Conservation (phyloP, 306 rosid genomes). For the Calophaca sinica region DNA sequence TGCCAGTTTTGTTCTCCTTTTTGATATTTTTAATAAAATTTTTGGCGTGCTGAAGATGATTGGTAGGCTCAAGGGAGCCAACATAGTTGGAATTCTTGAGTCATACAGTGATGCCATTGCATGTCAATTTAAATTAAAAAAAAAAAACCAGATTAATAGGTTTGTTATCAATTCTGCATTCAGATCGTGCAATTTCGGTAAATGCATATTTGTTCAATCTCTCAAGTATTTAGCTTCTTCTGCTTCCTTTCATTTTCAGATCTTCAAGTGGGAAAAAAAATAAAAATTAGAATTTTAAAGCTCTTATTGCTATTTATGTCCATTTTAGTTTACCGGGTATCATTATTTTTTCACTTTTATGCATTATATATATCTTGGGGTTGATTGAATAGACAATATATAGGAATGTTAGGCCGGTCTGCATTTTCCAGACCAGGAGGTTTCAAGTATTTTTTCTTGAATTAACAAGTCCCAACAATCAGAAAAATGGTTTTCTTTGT, state of each 20-base stretch:
- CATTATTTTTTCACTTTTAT: constrained; percentile 38
- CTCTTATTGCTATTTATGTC: constrained; percentile 30
- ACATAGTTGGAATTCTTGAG: no score
- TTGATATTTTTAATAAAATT: no score
- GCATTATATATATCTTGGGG: constrained; percentile 42
- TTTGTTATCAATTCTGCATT: constrained; percentile 41
- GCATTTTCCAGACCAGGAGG: constrained; percentile 64
- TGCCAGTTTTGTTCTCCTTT: no score
- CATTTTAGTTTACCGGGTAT: constrained; percentile 56
- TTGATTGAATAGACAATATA: constrained; percentile 36
- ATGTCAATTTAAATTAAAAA: no score
- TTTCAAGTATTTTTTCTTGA: constrained; percentile 40
- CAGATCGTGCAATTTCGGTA: constrained; percentile 45
- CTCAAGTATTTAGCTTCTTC: constrained; percentile 21
- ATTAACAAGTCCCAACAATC: no score
- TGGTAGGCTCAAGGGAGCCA: no score
- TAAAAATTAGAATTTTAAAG: constrained; percentile 48
- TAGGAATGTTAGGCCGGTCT: constrained; percentile 64
- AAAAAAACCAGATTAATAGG: constrained; percentile 35
- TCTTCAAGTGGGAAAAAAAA: constrained; percentile 7
- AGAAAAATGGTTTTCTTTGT: no score
- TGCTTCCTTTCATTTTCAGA: constrained; percentile 38
- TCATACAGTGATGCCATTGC: no score
- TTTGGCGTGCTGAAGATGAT: no score
- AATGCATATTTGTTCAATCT: constrained; percentile 15